Evolutionary conservation across 2,329 filamentous ascomycete species (phyloP).

Genomic region (Fusarium falciforme): DNA sequence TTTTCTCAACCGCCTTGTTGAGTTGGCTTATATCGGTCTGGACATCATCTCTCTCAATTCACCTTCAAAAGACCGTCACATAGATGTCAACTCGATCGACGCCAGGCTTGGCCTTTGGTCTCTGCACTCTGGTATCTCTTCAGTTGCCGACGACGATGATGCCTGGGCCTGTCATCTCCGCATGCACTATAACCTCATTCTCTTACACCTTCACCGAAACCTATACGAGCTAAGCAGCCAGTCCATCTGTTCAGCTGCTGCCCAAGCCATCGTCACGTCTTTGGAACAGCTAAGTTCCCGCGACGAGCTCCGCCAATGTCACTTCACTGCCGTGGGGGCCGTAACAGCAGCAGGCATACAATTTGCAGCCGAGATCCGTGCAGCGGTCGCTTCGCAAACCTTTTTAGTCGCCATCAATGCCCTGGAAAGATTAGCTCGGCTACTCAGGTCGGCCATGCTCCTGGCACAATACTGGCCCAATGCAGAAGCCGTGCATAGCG

Average conservation of each 20-base stretch:
- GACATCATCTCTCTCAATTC: slow-evolving; percentile 39
- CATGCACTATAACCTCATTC: slow-evolving; percentile 42
- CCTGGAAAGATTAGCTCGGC: slow-evolving; percentile 29
- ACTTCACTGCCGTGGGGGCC: slow-evolving; percentile 41
- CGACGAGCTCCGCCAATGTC: slow-evolving; percentile 37
- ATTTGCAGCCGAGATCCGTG: slow-evolving; percentile 38
- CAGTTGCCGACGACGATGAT: slow-evolving; percentile 34
- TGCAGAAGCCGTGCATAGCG: slow-evolving; percentile 41
- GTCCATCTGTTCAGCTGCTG: slow-evolving; percentile 41
- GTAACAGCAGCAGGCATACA: slow-evolving; percentile 41
- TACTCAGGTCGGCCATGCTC: slow-evolving; percentile 28
- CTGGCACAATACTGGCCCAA: slow-evolving; percentile 40
- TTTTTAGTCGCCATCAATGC: slow-evolving; percentile 40
- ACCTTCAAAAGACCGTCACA: slow-evolving; percentile 21
- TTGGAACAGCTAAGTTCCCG: slow-evolving; percentile 36
- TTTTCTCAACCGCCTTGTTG: slow-evolving; percentile 40
- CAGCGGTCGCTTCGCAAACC: slow-evolving; percentile 26
- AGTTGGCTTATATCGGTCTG: slow-evolving; percentile 38
- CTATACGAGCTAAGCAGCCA: slow-evolving; percentile 29
- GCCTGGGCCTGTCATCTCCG: slow-evolving; percentile 38
- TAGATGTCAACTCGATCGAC: slow-evolving; percentile 37
- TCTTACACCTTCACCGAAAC: slow-evolving; percentile 40
- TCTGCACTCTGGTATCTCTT: slow-evolving; percentile 39
- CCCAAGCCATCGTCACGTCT: slow-evolving; percentile 38
- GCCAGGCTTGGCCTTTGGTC: slow-evolving; percentile 41